phyloP scores from a whole-genome alignment of 208 protist species.

The Phytomonas serpens region DNA sequence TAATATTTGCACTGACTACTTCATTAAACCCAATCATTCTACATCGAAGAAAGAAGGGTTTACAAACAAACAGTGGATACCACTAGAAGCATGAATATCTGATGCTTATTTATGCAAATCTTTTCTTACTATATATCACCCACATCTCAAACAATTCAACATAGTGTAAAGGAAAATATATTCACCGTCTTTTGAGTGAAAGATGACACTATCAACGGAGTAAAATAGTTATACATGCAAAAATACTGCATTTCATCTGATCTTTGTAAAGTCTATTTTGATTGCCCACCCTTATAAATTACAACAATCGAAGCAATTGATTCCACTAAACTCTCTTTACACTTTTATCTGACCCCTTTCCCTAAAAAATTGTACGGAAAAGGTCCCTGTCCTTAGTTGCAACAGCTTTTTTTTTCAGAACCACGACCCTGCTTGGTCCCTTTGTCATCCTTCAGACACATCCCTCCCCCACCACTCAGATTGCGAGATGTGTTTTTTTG shows the following conservation, averaged over 20 bases:
- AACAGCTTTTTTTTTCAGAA: background rate
- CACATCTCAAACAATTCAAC: background rate
- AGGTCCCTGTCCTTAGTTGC: background rate
- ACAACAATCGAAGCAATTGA: background rate
- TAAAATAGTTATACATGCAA: background rate
- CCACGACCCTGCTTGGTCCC: background rate
- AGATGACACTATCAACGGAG: background rate
- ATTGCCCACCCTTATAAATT: background rate
- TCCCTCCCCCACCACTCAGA: constrained; percentile 16
- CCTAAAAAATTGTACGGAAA: background rate
- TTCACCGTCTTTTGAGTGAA: background rate
- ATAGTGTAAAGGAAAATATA: background rate
- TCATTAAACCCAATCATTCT: background rate
- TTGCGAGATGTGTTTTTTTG: constrained; percentile 15
- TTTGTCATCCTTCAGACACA: background rate
- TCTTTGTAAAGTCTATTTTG: background rate
- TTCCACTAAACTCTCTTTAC: background rate
- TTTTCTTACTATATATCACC: background rate
- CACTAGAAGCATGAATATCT: background rate
- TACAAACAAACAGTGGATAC: background rate
- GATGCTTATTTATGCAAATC: background rate
- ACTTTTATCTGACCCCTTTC: background rate
- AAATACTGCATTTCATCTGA: background rate
- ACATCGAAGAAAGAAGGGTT: background rate
- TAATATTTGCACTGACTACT: background rate